A percentile compares a stretch with the other conserved stretches of the same genome.
Conservation (phyloP, 495 filamentous ascomycete genomes). For the Umbilicaria muhlenbergii region DNA sequence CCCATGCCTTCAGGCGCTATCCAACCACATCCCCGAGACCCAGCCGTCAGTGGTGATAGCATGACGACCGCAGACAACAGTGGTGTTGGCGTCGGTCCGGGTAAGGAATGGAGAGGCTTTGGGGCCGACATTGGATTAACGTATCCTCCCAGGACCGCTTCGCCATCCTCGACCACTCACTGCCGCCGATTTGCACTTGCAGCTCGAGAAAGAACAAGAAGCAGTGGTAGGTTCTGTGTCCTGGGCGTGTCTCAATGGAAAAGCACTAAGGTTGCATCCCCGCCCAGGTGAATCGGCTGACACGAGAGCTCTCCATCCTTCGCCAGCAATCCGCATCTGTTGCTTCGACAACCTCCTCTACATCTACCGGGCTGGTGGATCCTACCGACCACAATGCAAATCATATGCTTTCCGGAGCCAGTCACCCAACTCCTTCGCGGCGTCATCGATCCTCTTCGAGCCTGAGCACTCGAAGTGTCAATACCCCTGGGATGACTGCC, state of each 20-base stretch:
- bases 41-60: conserved; percentile 11
- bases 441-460: conserved; percentile 51
- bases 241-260: conserved; percentile 2
- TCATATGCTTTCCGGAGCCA: conserved; percentile 32
- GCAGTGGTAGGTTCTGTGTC: conserved; percentile 48
- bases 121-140: neutral
- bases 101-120: conserved; percentile 14
- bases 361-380: conserved; percentile 44
- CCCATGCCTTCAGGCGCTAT: conserved; percentile 21
- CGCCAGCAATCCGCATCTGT: conserved; percentile 72
- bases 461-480: conserved; percentile 36
- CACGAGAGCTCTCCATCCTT: conserved; percentile 65
- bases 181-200: conserved; percentile 68
- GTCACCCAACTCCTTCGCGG: conserved; percentile 38
- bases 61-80: conserved; percentile 29
- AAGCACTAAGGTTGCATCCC: neutral
- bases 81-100: conserved; percentile 41
- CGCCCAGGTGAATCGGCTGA: conserved; percentile 73
- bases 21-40: conserved; percentile 14
- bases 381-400: conserved; percentile 30
- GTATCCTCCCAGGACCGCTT: conserved; percentile 34
- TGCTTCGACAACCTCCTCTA: conserved; percentile 64
- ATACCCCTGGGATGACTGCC: conserved; percentile 28
- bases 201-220: conserved; percentile 88
- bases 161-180: conserved; percentile 76